Conservation (phyloP, 2,329 filamentous ascomycete species). For the Lecanicillium sp. region DNA sequence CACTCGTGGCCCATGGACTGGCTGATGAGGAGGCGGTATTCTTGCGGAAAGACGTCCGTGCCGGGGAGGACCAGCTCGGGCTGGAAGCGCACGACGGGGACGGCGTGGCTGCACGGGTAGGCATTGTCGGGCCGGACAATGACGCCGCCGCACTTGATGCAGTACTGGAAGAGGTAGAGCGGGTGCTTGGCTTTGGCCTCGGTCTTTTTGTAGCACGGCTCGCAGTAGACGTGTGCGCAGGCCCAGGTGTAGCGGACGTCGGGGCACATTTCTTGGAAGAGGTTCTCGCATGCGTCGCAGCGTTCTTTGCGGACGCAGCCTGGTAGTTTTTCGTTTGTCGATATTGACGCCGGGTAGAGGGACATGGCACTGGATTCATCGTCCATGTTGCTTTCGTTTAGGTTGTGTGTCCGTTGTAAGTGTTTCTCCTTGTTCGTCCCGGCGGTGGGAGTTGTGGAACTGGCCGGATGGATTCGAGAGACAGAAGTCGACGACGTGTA, state of each 20-base stretch:
- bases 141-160: constrained; percentile 3
- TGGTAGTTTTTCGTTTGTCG: background rate
- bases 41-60: background rate
- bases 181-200: background rate
- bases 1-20: constrained; percentile 6
- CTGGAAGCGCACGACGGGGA: constrained; percentile 1
- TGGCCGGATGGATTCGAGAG: too few relatives aligned
- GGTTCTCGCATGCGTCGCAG: constrained; percentile 9
- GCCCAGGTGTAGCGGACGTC: constrained; percentile 6
- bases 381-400: too few relatives aligned
- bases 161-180: background rate
- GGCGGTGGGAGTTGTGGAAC: too few relatives aligned
- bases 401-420: too few relatives aligned
- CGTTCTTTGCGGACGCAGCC: constrained; percentile 7
- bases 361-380: background rate
- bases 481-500: too few relatives aligned
- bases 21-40: constrained; percentile 3
- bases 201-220: background rate
- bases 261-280: constrained; percentile 4
- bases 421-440: too few relatives aligned
- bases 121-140: constrained; percentile 5
- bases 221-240: constrained; percentile 9
- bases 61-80: background rate
- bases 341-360: background rate
- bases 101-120: constrained; percentile 4